Percentiles rank a stretch among this genome's conserved stretches.
These are phyloP conservation scores for Perkinsus chesapeaki DNA, from an alignment of 169 alveolate genomes.

Conservation along the genomic window DNA sequence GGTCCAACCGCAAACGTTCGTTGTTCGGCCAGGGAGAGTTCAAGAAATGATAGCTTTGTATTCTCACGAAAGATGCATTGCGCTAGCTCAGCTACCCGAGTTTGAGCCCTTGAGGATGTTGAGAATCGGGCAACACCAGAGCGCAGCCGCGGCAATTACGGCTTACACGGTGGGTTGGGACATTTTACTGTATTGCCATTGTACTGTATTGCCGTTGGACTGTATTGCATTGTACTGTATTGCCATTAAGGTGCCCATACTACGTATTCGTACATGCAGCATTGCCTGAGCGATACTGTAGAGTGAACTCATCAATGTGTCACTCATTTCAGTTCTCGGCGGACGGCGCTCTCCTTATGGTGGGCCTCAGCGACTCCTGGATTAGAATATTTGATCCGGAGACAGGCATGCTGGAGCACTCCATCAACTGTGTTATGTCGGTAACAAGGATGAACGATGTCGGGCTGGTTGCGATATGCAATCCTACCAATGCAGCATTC, in stretches of 20 bases:
- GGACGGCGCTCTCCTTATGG: background rate
- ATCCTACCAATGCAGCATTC: too few relatives aligned
- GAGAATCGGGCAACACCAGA: background rate
- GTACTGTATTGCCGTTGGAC: too few relatives aligned
- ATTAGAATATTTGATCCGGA: background rate
- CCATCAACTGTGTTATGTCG: background rate
- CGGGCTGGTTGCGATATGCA: too few relatives aligned
- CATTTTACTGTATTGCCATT: background rate
- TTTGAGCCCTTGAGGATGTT: background rate
- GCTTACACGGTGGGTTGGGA: background rate
- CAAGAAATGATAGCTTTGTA: background rate
- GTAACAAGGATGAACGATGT: too few relatives aligned
- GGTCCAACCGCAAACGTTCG: background rate
- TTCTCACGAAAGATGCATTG: background rate
- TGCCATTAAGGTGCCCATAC: too few relatives aligned
- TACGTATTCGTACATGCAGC: too few relatives aligned
- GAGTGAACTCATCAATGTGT: background rate
- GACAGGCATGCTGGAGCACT: background rate
- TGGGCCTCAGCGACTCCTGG: background rate
- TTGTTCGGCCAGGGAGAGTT: background rate
- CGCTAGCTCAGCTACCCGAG: background rate
- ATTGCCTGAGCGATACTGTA: background rate
- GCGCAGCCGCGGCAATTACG: background rate
- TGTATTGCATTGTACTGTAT: too few relatives aligned
- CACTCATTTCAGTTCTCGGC: background rate